phyloP scores from a whole-genome alignment of 805 yeast species.

The Candida patagonica region DNA sequence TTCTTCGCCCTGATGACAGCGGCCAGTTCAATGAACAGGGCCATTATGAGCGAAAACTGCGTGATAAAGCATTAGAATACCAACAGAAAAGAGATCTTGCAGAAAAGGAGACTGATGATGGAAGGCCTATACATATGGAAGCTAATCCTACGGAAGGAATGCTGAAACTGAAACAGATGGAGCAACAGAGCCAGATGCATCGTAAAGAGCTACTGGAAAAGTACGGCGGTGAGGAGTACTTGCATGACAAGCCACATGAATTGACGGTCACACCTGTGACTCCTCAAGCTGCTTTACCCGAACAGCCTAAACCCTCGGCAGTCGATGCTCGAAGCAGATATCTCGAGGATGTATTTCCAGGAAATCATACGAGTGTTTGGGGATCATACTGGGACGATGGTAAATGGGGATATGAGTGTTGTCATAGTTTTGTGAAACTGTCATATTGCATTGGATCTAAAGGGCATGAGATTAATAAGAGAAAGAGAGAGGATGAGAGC shows the following conservation, averaged over 20 bases:
- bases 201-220: conserved; percentile 29
- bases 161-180: conserved; percentile 29
- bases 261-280: conserved; percentile 6
- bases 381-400: conserved; percentile 37
- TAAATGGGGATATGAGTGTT: conserved; percentile 39
- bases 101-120: conserved; percentile 33
- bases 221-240: conserved; percentile 30
- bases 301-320: neutral
- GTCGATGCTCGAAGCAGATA: conserved; percentile 17
- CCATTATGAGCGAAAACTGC: conserved; percentile 44
- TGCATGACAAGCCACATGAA: conserved; percentile 13
- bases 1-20: conserved; percentile 20
- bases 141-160: conserved; percentile 41
- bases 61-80: conserved; percentile 50
- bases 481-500: neutral
- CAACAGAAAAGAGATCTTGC: conserved; percentile 42
- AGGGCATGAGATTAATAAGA: neutral
- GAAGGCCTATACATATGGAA: conserved; percentile 27
- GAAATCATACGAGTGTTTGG: conserved; percentile 35
- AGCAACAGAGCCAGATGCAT: conserved; percentile 24
- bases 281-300: neutral
- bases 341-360: conserved; percentile 30
- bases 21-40: conserved; percentile 33
- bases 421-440: conserved; percentile 28
- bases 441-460: conserved; percentile 29